Evolutionary conservation across 2,329 filamentous ascomycete genomes (phyloP), one percentile per base, ranked within the genome.

Genomic region (Beauveria varroae): DNA sequence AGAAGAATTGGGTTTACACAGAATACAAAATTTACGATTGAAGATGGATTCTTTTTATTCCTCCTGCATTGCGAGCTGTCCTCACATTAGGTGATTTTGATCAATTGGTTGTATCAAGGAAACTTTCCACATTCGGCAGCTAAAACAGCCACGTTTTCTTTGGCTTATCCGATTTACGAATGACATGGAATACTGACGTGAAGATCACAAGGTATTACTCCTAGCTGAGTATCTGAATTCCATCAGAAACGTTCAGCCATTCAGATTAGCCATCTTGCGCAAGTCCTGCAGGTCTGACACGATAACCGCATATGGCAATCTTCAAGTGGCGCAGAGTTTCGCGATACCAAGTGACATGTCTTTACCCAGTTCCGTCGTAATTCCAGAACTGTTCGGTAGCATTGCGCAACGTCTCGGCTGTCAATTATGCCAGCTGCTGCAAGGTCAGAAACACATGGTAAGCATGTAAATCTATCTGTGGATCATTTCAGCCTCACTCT

Each of bases 401-500:
- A 18, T 3, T 20, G 18, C 40, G 40, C 53, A 40, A 55, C 53
- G 20, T 14, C 18, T 22, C 4, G 40, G 24, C 34, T 43, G 22
- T 14, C 30, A n/a, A 30, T 34, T 22, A 44, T 18, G 53, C 18
- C 40, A 44, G 24, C 24, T 55, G 18, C 53, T 55, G 53, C 53
- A 44, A 9, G 40, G 53, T 55, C 53, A 55, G 53, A 55, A n/a
- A 41, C 40, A n/a, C 24, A 10, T 24, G 51, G 53, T 55, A 18
- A 55, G 53, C 53, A 44, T 55, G 53, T 44, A 30, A 44, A 30
- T 55, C 24, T 30, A 55, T 55, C 40, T 55, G 53, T 44, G 53
- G 53, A 55, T 55, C 18, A 10, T 0, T 30, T 55, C 53, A 55
- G 53, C 53, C 53, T 55, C 53, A 55, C 24, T 55, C 40, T 43